Percentiles rank a stretch among this genome's conserved stretches.
phyloP scores from a whole-genome alignment of 805 yeast genomes.

The Scheffersomyces amazonensis region DNA sequence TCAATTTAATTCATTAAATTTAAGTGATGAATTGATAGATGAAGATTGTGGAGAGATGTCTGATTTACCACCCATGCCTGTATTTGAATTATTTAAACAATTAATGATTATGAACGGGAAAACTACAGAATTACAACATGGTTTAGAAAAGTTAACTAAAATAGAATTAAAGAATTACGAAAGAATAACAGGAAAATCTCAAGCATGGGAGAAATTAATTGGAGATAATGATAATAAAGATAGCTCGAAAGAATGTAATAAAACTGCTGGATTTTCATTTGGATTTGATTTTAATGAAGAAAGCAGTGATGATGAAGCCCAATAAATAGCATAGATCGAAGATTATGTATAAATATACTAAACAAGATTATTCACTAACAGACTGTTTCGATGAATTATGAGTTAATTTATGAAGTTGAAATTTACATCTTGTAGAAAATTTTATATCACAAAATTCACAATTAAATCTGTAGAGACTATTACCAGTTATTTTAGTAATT shows the following conservation, averaged over 20 bases:
- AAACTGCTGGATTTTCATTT: constrained; percentile 18
- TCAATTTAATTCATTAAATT: constrained; percentile 17
- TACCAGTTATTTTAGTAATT: background rate
- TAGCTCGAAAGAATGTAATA: background rate
- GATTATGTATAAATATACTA: too few relatives aligned
- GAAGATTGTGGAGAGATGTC: constrained; percentile 66
- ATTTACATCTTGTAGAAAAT: constrained; percentile 1
- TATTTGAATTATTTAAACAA: constrained; percentile 58
- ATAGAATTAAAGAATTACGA: constrained; percentile 26
- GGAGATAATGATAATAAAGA: constrained; percentile 4
- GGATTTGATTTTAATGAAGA: constrained; percentile 21
- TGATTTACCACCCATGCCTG: constrained; percentile 47
- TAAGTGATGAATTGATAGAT: constrained; percentile 11
- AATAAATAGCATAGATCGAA: background rate
- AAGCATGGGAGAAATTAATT: constrained; percentile 52
- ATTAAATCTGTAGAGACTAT: background rate
- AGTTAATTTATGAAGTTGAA: background rate
- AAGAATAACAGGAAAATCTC: constrained; percentile 36
- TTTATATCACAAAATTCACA: background rate
- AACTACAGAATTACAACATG: constrained; percentile 25
- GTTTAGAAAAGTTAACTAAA: constrained; percentile 28
- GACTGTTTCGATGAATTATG: too few relatives aligned
- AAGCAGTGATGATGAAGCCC: constrained; percentile 20
- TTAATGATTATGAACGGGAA: constrained; percentile 42
- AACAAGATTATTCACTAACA: too few relatives aligned